A percentile compares a stretch with the other conserved stretches of the same genome.
Evolutionary conservation across 2,329 filamentous ascomycete genomes (phyloP).

Genomic region (Penicillium sp.): DNA sequence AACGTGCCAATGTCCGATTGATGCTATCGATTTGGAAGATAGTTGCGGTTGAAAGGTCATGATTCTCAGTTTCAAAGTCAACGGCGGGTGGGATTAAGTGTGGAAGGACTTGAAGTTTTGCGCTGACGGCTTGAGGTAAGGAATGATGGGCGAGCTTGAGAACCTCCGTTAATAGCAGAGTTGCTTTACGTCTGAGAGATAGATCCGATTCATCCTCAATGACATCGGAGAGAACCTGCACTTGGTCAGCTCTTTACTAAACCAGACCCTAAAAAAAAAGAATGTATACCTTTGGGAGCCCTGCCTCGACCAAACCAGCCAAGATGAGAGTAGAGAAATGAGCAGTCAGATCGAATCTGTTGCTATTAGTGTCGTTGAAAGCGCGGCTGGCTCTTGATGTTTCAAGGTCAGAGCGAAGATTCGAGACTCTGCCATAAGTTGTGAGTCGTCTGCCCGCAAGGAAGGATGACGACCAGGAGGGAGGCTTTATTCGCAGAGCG

Average conservation of each 20-base stretch:
- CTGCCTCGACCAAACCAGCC: slow-evolving; percentile 78
- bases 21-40: slow-evolving; percentile 98
- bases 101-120: slow-evolving; percentile 80
- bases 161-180: slow-evolving; percentile 84
- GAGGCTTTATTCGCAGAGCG: slow-evolving; percentile 82
- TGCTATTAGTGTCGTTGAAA: slow-evolving; percentile 67
- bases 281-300: slow-evolving; percentile 56
- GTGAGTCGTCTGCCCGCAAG: slow-evolving; percentile 88
- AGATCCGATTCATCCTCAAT: slow-evolving; percentile 51
- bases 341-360: slow-evolving; percentile 70
- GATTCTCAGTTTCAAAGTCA: slow-evolving; percentile 66
- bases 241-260: slow-evolving; percentile 17
- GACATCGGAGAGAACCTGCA: slow-evolving; percentile 48
- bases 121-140: slow-evolving; percentile 77
- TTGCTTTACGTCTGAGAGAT: slow-evolving; percentile 78
- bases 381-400: slow-evolving; percentile 50
- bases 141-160: slow-evolving; percentile 84
- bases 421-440: slow-evolving; percentile 92
- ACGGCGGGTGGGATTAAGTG: slow-evolving; percentile 77
- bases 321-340: slow-evolving; percentile 91
- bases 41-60: slow-evolving; percentile 80
- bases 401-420: slow-evolving; percentile 65
- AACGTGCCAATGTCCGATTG: slow-evolving; percentile 85
- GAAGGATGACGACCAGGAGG: slow-evolving; percentile 93
- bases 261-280: not conserved